Evolutionary conservation across 768 basidiomycete genomes (phyloP), one percentile per base, ranked within the genome.

Genomic region (Podaxis pistillaris): DNA sequence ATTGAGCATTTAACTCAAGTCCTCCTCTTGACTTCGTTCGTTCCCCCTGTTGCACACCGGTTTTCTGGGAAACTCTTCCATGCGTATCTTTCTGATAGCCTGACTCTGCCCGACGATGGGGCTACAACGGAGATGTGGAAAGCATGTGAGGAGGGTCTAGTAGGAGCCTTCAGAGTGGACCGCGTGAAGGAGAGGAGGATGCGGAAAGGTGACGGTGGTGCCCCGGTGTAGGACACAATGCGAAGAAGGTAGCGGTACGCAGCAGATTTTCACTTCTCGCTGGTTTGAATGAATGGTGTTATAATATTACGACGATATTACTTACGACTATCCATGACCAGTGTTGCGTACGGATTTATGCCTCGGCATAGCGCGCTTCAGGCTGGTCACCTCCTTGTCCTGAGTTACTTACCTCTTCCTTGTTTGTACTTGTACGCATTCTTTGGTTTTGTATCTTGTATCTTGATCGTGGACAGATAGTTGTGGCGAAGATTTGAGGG

Each of bases 61-160:
- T 82, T 91, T 60, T 91, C 90, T 1, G 89, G 91, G 4, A 73
- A 70, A 66, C 66, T 63, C 26, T 86, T 91, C 65, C 91, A 94
- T 71, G 68, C 75, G 0, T 74, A 76, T 41, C 71, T 92, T 62
- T 79, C 80, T 13, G 68, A 72, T 7, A 62, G 68, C 4, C 64
- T 57, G 12, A 65, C 70, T 24, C 54, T 70, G 37, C 65, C 68
- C 2, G 57, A 63, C 38, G 67, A 66, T 13, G 56, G 38, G 17
- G 54, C 80, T 5, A 69, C 77, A 9, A 64, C 73, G 17, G 73
- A 64, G 11, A 46, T 87, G 49, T 84, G 83, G 82, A 71, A 73
- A 22, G 84, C 85, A 2, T 80, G 78, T 26, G 66, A 74, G 37
- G 75, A 75, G 22, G 83, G 79, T 0, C 67, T 91, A 22, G 78